Conservation (phyloP, 176 grass and related monocot species). For the Carex scoparia region DNA sequence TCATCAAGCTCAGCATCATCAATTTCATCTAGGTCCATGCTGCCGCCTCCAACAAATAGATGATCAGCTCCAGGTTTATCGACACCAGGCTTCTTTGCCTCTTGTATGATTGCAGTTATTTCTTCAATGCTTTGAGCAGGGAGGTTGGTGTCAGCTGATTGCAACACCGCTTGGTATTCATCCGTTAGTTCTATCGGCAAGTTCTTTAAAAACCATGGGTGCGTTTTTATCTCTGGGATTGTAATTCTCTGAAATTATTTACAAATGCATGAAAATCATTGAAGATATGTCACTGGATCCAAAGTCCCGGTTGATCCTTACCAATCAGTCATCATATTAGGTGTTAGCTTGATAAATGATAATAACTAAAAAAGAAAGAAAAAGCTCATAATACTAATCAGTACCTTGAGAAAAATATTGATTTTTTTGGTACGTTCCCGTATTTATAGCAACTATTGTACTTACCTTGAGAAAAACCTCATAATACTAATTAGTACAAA, state of each 20-base stretch:
- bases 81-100: slow-evolving; percentile 41
- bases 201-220: slow-evolving; percentile 97
- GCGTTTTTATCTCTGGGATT: slow-evolving; percentile 93
- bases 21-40: slow-evolving; percentile 77
- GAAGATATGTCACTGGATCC: background rate
- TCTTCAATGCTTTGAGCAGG: slow-evolving; percentile 61
- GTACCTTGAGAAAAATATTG: background rate
- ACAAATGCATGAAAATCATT: background rate
- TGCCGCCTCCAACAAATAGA: slow-evolving; percentile 41
- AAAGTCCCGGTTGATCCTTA: too few relatives aligned
- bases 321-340: too few relatives aligned
- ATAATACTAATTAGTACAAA: background rate
- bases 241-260: slow-evolving; percentile 60
- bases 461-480: too few relatives aligned
- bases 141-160: slow-evolving; percentile 20
- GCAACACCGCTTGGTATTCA: slow-evolving; percentile 52
- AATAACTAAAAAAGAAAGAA: background rate
- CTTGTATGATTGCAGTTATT: slow-evolving; percentile 66
- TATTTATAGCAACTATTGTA: background rate
- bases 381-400: background rate
- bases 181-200: slow-evolving; percentile 90
- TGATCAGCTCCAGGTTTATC: slow-evolving; percentile 45
- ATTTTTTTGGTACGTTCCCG: background rate
- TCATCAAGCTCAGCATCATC: slow-evolving; percentile 66
- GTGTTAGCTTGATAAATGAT: background rate